Evolutionary conservation across 2,329 filamentous ascomycete genomes (phyloP).

Genomic region (Claviceps sp.): DNA sequence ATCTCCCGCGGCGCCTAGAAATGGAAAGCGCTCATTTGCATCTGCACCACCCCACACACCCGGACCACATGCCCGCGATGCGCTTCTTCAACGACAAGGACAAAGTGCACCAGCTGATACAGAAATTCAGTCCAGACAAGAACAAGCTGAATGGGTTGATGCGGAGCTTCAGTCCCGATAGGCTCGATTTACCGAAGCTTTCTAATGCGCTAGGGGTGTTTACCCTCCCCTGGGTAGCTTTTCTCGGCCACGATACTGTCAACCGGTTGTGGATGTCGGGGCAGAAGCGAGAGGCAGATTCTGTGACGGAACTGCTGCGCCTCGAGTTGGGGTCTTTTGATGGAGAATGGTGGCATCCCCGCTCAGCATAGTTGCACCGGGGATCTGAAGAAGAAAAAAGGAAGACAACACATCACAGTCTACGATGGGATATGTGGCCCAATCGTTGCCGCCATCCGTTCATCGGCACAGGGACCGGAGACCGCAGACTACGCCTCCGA

Average conservation of each 20-base stretch:
- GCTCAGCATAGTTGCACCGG: too few relatives aligned
- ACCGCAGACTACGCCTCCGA: not conserved
- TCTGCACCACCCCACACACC: conserved; percentile 39
- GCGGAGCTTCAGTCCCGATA: conserved; percentile 12
- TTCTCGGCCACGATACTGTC: conserved; percentile 33
- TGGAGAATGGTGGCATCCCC: too few relatives aligned
- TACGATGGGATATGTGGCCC: too few relatives aligned
- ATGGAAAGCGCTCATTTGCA: conserved; percentile 40
- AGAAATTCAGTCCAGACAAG: conserved; percentile 13
- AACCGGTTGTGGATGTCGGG: conserved; percentile 29
- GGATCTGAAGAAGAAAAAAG: not conserved
- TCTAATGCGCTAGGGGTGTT: conserved; percentile 19
- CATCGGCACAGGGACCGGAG: not conserved
- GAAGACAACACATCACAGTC: not conserved
- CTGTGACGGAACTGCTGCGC: conserved; percentile 24
- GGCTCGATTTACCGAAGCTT: conserved; percentile 8
- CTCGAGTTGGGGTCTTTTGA: conserved; percentile 19
- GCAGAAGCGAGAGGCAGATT: conserved; percentile 26
- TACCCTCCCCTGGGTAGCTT: conserved; percentile 22
- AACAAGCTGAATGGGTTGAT: conserved; percentile 17
- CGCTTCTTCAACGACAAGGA: conserved; percentile 27
- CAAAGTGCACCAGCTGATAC: conserved; percentile 16
- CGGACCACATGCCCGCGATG: conserved; percentile 33
- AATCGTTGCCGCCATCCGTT: not conserved
- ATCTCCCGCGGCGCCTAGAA: conserved; percentile 21